Conservation (phyloP, 257 asterid genomes). For the Striga asiatica region DNA sequence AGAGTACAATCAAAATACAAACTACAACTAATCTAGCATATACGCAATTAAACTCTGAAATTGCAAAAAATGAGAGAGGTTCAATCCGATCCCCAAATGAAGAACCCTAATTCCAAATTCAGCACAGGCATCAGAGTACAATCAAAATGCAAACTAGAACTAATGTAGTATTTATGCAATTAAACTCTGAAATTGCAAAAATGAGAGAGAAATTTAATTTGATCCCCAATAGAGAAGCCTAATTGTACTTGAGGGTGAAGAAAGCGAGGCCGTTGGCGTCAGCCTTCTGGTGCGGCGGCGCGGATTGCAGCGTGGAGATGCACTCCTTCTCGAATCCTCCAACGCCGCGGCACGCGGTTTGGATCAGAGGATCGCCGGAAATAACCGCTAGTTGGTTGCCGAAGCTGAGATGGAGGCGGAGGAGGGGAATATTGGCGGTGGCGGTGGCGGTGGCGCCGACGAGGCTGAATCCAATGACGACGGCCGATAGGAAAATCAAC, state of each 20-base stretch:
- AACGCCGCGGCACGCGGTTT: constrained; percentile 30
- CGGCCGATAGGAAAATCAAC: constrained; percentile 19
- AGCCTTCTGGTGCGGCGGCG: constrained; percentile 20
- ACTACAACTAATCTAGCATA: no score
- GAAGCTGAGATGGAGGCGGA: background rate
- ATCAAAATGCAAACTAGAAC: no score
- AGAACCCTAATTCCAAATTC: no score
- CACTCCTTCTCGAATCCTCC: constrained; percentile 21
- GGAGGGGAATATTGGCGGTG: constrained; percentile 8
- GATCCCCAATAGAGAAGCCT: no score
- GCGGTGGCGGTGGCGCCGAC: constrained; percentile 5
- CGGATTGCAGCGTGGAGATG: constrained; percentile 16
- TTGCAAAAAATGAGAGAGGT: no score
- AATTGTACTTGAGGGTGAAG: constrained; percentile 26
- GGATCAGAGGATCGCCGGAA: constrained; percentile 23
- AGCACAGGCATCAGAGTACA: no score
- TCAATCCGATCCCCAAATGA: no score
- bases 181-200: no score
- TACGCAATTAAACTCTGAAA: no score
- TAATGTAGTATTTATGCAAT: no score
- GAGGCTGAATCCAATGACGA: constrained; percentile 22
- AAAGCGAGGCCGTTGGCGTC: constrained; percentile 25
- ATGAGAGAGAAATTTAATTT: no score
- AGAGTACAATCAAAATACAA: no score
- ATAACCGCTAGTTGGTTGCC: constrained; percentile 4